Conservation (phyloP, 1,139 yeast genomes). For the Debaryomyces singareniensis region DNA sequence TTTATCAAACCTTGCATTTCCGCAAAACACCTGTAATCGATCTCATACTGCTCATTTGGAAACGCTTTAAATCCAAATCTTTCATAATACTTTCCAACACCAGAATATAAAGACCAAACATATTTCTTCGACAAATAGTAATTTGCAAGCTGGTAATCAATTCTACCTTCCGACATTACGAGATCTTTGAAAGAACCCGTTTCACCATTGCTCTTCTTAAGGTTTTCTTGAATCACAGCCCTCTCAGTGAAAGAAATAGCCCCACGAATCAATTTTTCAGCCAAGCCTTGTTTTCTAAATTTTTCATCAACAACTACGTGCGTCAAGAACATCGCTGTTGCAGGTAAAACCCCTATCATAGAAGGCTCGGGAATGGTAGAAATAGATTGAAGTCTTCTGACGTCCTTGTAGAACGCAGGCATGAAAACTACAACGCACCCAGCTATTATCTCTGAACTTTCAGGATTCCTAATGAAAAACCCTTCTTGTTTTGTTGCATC, state of each 20-base stretch:
- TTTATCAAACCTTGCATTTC: conserved; percentile 4
- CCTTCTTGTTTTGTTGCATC: conserved; percentile 13
- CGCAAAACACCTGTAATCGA: conserved; percentile 20
- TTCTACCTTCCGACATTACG: conserved; percentile 23
- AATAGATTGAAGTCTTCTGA: conserved; percentile 20
- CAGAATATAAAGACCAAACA: conserved; percentile 36
- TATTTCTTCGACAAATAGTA: conserved; percentile 32
- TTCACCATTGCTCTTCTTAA: conserved; percentile 17
- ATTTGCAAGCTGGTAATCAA: conserved; percentile 27
- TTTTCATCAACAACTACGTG: conserved; percentile 24
- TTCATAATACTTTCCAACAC: conserved; percentile 25
- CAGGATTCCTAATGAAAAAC: conserved; percentile 23
- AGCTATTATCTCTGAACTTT: conserved; percentile 21
- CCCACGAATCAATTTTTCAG: conserved; percentile 18
- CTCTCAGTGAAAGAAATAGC: conserved; percentile 29
- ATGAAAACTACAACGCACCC: conserved; percentile 17
- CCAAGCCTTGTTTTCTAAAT: conserved; percentile 27
- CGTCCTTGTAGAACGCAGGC: conserved; percentile 26
- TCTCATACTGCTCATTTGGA: conserved; percentile 30
- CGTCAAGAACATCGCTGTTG: conserved; percentile 21
- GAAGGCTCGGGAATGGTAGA: conserved; percentile 28
- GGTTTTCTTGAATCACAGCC: conserved; percentile 19
- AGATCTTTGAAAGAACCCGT: conserved; percentile 25
- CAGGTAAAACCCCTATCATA: conserved; percentile 26
- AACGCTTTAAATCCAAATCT: conserved; percentile 34